phyloP scores from a whole-genome alignment of 2,329 filamentous ascomycete genomes.

The Chaetomiaceae sp. region DNA sequence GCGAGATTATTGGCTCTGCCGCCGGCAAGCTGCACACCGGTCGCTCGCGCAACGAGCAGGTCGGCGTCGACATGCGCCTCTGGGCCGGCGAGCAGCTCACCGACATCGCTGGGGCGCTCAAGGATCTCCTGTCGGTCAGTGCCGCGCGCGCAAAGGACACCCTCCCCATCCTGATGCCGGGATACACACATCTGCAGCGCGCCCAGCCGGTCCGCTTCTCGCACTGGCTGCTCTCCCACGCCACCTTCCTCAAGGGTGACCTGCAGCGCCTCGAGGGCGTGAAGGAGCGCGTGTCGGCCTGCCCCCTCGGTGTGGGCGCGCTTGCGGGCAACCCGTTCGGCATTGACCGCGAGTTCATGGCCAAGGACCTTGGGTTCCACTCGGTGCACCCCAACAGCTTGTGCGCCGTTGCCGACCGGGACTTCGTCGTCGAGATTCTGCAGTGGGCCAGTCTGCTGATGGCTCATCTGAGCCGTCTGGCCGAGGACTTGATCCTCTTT shows the following conservation, averaged over 20 bases:
- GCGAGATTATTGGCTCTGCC: conserved; percentile 82
- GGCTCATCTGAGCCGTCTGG: conserved; percentile 71
- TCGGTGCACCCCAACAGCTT: conserved; percentile 36
- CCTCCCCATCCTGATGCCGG: conserved; percentile 76
- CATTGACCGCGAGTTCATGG: conserved; percentile 75
- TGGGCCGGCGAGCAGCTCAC: conserved; percentile 63
- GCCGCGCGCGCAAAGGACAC: conserved; percentile 66
- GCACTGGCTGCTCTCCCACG: conserved; percentile 76
- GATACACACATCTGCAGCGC: conserved; percentile 83
- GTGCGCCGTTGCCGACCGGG: conserved; percentile 68
- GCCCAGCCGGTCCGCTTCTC: conserved; percentile 76
- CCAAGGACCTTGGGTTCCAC: conserved; percentile 72
- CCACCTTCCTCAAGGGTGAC: conserved; percentile 65
- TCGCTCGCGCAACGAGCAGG: conserved; percentile 84
- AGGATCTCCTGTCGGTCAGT: conserved; percentile 64
- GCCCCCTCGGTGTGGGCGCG: conserved; percentile 69
- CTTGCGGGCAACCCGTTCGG: conserved; percentile 78
- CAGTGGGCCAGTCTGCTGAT: conserved; percentile 76
- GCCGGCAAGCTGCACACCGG: conserved; percentile 88
- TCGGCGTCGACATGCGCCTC: conserved; percentile 84
- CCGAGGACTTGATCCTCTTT: conserved; percentile 84
- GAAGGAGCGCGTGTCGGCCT: conserved; percentile 66
- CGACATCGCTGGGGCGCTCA: conserved; percentile 65
- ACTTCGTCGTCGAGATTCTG: conserved; percentile 78
- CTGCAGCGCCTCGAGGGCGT: conserved; percentile 72